Conservation (phyloP, 306 rosid genomes). For the Calophaca sinica region DNA sequence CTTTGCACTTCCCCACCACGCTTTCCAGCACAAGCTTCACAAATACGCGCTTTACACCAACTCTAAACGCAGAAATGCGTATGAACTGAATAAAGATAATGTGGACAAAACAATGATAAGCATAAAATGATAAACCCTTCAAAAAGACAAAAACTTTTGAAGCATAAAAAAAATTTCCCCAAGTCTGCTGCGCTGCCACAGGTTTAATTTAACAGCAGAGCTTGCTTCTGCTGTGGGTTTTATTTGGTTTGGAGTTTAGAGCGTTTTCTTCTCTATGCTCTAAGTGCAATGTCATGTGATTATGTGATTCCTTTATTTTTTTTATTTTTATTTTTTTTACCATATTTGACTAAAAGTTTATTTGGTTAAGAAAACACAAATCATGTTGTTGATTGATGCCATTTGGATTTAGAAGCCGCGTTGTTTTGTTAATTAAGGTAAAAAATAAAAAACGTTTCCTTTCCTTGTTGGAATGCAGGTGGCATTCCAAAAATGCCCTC, state of each 20-base stretch:
- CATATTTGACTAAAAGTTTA: constrained; percentile 19
- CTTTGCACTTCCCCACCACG: constrained; percentile 42
- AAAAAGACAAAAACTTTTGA: constrained; percentile 47
- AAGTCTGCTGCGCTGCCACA: background rate
- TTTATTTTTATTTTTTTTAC: constrained; percentile 12
- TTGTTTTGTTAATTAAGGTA: background rate
- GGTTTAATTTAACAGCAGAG: constrained; percentile 38
- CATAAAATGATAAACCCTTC: constrained; percentile 55
- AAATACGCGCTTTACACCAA: background rate
- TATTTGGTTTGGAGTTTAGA: background rate
- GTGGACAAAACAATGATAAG: constrained; percentile 43
- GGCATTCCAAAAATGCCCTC: constrained; percentile 31
- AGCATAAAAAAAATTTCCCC: constrained; percentile 56
- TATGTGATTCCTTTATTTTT: background rate
- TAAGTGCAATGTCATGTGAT: constrained; percentile 7
- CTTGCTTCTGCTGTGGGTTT: constrained; percentile 36
- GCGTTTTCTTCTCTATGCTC: background rate
- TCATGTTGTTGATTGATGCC: background rate
- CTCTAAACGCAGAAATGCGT: background rate
- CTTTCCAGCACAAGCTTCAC: constrained; percentile 35
- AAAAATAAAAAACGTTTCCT: background rate
- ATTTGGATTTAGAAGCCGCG: background rate
- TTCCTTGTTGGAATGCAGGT: background rate
- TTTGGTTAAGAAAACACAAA: background rate
- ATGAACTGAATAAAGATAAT: constrained; percentile 1